Evolutionary conservation across 768 basidiomycete species (phyloP), one percentile per base, ranked within the genome.

Genomic region (Rhodotorula taiwanensis): DNA sequence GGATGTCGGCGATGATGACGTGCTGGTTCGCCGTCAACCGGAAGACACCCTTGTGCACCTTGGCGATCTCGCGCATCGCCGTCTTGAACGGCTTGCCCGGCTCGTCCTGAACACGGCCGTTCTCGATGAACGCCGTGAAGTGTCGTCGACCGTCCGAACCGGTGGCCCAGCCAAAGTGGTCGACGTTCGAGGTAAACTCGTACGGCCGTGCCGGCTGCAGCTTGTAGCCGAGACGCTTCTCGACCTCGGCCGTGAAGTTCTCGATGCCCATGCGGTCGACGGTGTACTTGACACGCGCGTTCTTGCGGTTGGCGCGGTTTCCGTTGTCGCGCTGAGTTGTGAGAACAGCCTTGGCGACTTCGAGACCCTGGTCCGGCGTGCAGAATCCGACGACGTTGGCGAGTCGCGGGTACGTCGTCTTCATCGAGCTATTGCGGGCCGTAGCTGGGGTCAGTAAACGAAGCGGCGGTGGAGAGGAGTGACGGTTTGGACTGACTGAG

Each of bases 1-100:
- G 78, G 60, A 98, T 83, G 63, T 95, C 90, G 31, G 93, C 84
- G 45, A 98, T 79, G 71, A 95, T 78, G 54, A 95, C 72, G 76
- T 98, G 95, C 76, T 99, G 95, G 78, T 99, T 99, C 50, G 91
- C 83, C 8, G 94, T 98, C 70, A 97, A 77, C 55, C 93, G 81
- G 84, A 98, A 97, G 11, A 83, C 80, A 54, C 95, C 95, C 80
- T 90, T 91, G 82, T 94, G 92, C 10, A 91, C 78, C 77, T 87
- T 86, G 50, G 95, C 95, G 65, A 99, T 90, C 77, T 94, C 92
- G 51, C 84, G 81, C 58, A 99, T 78, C 39, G 88, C 93, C 9
- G 87, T 84, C 81, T 98, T 97, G 84, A 89, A 97, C 67, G 89
- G 84, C 56, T 83, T 82, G 27, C 82, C 88, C 18, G 90, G 86